phyloP scores from a whole-genome alignment of 805 yeast genomes.

The Kurtzmaniella fragi region DNA sequence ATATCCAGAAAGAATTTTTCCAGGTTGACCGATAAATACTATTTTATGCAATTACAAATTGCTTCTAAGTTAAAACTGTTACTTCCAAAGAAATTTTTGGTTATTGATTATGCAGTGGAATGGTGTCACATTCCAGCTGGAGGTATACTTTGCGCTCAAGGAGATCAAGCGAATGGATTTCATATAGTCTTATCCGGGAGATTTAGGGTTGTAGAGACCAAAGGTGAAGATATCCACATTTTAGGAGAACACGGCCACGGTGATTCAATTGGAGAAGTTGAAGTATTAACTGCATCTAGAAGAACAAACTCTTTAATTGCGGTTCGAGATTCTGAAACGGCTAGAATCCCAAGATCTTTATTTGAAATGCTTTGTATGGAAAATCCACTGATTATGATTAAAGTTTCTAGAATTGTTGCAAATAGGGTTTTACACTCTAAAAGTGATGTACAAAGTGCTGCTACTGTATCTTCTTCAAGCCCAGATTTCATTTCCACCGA shows the following conservation, averaged over 20 bases:
- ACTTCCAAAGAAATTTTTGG: slow-evolving; percentile 60
- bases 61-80: slow-evolving; percentile 70
- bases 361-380: slow-evolving; percentile 81
- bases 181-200: slow-evolving; percentile 88
- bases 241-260: slow-evolving; percentile 89
- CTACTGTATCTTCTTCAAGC: slow-evolving; percentile 28
- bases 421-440: slow-evolving; percentile 30
- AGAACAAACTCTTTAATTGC: slow-evolving; percentile 72
- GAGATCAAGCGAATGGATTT: slow-evolving; percentile 85
- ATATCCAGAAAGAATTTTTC: slow-evolving; percentile 61
- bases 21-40: slow-evolving; percentile 65
- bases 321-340: slow-evolving; percentile 89
- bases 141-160: slow-evolving; percentile 70
- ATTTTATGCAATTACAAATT: slow-evolving; percentile 68
- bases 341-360: slow-evolving; percentile 84
- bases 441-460: slow-evolving; percentile 7
- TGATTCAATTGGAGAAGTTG: slow-evolving; percentile 91
- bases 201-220: slow-evolving; percentile 53
- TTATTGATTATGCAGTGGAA: slow-evolving; percentile 87
- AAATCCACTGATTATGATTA: slow-evolving; percentile 86
- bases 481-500: slow-evolving; percentile 34
- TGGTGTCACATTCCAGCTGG: slow-evolving; percentile 95
- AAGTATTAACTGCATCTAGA: slow-evolving; percentile 77
- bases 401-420: slow-evolving; percentile 85
- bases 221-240: slow-evolving; percentile 20